Percentiles rank a stretch among this genome's conserved stretches.
Evolutionary conservation across 2,329 filamentous ascomycete genomes (phyloP).

Genomic region (Akanthomyces muscarius): DNA sequence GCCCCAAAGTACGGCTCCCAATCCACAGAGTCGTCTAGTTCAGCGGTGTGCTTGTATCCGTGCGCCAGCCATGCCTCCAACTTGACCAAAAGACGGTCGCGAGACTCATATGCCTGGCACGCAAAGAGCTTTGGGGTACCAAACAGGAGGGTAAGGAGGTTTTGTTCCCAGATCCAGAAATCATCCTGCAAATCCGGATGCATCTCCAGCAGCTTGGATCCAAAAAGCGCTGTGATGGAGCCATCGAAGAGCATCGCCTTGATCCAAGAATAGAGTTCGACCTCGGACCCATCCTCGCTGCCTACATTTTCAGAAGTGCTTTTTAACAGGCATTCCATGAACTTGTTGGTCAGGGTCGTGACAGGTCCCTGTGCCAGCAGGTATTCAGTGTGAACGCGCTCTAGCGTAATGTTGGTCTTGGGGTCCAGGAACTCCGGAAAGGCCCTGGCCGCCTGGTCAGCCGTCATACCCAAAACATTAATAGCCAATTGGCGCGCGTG

Average conservation of each 20-base stretch:
- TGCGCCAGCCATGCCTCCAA: neutral
- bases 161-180: slow-evolving; percentile 2
- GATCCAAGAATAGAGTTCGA: slow-evolving; percentile 1
- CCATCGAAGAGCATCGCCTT: slow-evolving; percentile 1
- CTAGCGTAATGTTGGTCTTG: neutral
- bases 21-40: neutral
- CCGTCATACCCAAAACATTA: slow-evolving; percentile 1
- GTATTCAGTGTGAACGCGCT: slow-evolving; percentile 2
- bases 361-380: neutral
- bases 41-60: neutral
- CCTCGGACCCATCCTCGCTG: neutral
- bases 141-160: slow-evolving; percentile 1
- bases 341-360: neutral
- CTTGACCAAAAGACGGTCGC: neutral
- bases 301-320: neutral
- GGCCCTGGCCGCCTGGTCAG: neutral
- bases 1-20: slow-evolving; percentile 1
- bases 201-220: slow-evolving; percentile 1
- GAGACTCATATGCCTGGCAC: slow-evolving; percentile 1
- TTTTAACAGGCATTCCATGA: neutral
- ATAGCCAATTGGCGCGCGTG: neutral
- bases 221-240: neutral
- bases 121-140: slow-evolving; percentile 2
- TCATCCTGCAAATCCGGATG: neutral
- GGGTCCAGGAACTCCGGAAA: slow-evolving; percentile 3